Evolutionary conservation across 2,329 filamentous ascomycete genomes (phyloP), one percentile per base, ranked within the genome.

Genomic region (Polytolypa hystricis): DNA sequence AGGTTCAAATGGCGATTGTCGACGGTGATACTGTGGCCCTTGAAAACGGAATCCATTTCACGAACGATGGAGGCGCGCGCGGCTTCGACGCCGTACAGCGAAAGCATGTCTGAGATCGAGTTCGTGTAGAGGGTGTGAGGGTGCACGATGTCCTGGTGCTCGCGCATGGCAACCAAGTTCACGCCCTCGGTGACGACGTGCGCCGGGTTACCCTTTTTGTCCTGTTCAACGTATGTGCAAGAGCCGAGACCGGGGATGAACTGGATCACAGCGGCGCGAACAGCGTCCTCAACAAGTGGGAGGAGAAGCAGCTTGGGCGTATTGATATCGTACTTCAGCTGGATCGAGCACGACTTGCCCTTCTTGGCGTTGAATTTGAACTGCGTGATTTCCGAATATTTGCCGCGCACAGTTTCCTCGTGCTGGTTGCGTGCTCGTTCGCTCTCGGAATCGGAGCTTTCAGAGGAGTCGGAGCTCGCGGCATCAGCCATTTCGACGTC

Each of bases 261-360:
- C 57, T 94, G 89, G 45, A 98, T 81, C 37, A 94, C 77, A 0
- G 87, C 79, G 52, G 77, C 77, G 45, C 76, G 76, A 37, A 84
- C 77, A 9, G 84, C 84, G 11, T 78, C 73, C 59, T 96, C 86
- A 37, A 96, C 83, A 40, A 96, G 70, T 51, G 83, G 84, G 40
- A 96, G 77, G 74, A 98, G 91, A 41, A 98, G 74, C 32, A 98
- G 72, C 65, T 98, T 98, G 45, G 89, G 83, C 10, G 81, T 81
- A 29, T 74, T 67, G 28, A 80, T 74, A 44, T 84, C 77, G 56
- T 93, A 95, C 60, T 79, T 84, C 41, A 96, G 74, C 11, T 81
- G 82, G 52, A 96, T 76, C 46, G 80, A 74, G 60, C 84, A 93
- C 67, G 77, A 82, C 27, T 72, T 72, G 45, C 85, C 87, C 12